Evolutionary conservation across 75 land plant species (phyloP).

Genomic region (Larix kaempferi): DNA sequence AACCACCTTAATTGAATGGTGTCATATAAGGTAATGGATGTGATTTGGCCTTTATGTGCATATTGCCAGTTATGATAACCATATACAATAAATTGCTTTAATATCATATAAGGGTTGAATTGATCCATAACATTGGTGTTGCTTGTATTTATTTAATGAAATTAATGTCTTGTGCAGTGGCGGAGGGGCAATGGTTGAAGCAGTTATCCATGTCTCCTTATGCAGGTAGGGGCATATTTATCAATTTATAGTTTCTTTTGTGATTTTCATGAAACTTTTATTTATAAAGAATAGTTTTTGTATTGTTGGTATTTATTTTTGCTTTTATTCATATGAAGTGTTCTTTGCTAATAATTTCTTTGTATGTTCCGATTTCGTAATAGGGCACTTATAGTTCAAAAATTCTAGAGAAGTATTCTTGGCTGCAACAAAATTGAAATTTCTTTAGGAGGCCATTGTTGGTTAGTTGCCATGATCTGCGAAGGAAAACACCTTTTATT

Average conservation of each 20-base stretch:
- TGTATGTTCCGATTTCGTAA: too few species aligned
- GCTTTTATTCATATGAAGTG: not conserved
- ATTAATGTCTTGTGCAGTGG: slow-evolving; percentile 41
- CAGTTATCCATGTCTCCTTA: slow-evolving; percentile 60
- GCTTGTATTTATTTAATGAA: not conserved
- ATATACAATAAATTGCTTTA: not conserved
- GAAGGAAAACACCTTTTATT: too few species aligned
- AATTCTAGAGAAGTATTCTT: too few species aligned
- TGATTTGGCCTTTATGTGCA: too few species aligned
- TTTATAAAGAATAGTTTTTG: not conserved
- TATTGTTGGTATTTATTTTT: not conserved
- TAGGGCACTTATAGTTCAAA: too few species aligned
- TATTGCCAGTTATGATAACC: not conserved
- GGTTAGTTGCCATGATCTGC: too few species aligned
- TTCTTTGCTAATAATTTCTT: not conserved
- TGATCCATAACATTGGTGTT: not conserved
- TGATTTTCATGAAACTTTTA: not conserved
- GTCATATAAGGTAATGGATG: not conserved
- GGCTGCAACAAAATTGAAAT: too few species aligned
- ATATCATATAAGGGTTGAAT: not conserved
- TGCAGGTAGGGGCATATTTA: slow-evolving; percentile 29
- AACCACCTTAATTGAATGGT: not conserved
- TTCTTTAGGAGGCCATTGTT: too few species aligned
- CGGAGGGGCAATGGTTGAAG: slow-evolving; percentile 75
- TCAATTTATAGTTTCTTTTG: not conserved